Evolutionary conservation across 108 stramenopile species (phyloP).

Genomic region (Aurantiochytrium sp.): DNA sequence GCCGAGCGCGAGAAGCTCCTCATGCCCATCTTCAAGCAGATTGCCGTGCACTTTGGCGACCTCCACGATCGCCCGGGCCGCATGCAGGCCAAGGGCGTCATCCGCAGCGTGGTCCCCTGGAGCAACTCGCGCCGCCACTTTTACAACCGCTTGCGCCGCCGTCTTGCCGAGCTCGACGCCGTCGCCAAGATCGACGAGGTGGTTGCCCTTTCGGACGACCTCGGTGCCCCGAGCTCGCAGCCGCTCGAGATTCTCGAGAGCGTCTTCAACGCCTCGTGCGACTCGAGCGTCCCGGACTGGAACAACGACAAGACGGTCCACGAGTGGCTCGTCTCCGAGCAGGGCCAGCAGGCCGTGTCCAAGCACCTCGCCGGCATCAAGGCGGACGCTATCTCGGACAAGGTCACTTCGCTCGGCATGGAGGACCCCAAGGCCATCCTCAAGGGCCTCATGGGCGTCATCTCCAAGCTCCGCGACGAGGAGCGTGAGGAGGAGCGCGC

Average conservation of each 20-base stretch:
- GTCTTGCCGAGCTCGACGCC: conserved; percentile 90
- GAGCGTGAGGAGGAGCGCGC: conserved; percentile 1
- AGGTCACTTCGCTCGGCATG: not conserved
- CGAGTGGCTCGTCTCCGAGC: not conserved
- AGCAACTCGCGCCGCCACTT: conserved; percentile 73
- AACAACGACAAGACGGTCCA: not conserved
- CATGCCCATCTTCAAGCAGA: conserved; percentile 81
- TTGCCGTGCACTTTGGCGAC: conserved; percentile 96
- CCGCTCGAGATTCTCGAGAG: not conserved
- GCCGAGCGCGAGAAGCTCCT: conserved; percentile 63
- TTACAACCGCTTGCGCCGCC: conserved; percentile 91
- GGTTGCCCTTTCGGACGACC: not conserved
- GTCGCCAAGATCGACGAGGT: conserved; percentile 70
- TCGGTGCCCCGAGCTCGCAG: not conserved
- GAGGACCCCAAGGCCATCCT: conserved; percentile 20
- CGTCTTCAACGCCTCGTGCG: not conserved
- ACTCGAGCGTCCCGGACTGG: not conserved
- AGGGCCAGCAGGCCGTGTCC: not conserved
- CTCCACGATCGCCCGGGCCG: conserved; percentile 98
- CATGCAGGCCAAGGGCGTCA: conserved; percentile 96
- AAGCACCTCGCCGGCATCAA: not conserved
- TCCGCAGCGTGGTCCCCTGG: conserved; percentile 86
- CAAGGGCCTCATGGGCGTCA: not conserved
- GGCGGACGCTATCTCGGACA: not conserved
- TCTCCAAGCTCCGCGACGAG: not conserved